phyloP scores from a whole-genome alignment of 106 monocot species.

The Posidonia australis region DNA sequence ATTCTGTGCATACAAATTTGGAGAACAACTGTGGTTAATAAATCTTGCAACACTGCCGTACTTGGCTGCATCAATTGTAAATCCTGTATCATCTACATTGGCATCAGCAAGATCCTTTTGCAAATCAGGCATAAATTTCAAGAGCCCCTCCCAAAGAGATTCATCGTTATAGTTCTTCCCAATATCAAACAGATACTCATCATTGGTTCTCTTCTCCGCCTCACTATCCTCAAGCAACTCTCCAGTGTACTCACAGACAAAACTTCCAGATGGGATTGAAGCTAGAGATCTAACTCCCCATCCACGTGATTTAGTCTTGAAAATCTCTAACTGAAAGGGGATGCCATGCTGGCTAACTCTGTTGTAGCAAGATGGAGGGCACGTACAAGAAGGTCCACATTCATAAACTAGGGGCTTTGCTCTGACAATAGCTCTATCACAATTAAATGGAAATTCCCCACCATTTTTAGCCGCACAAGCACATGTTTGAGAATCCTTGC shows the following conservation, averaged over 20 bases:
- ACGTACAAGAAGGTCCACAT: constrained; percentile 71
- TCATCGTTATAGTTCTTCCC: constrained; percentile 56
- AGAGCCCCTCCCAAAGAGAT: constrained; percentile 41
- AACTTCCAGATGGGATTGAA: constrained; percentile 60
- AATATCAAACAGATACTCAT: constrained; percentile 67
- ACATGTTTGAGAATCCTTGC: constrained; percentile 46
- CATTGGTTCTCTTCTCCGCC: constrained; percentile 42
- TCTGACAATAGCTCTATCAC: constrained; percentile 32
- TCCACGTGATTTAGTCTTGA: constrained; percentile 63
- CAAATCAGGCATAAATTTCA: constrained; percentile 3
- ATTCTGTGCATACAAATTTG: constrained; percentile 70
- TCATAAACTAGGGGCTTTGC: constrained; percentile 64
- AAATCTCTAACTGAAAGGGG: constrained; percentile 45
- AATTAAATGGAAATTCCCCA: constrained; percentile 68
- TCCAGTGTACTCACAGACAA: constrained; percentile 63
- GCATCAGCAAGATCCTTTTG: constrained; percentile 8
- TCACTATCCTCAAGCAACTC: constrained; percentile 59
- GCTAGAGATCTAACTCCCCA: constrained; percentile 60
- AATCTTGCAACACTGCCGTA: constrained; percentile 60
- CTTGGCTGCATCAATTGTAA: constrained; percentile 53
- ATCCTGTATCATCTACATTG: constrained; percentile 19
- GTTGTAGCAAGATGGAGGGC: constrained; percentile 67
- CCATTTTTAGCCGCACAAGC: constrained; percentile 70
- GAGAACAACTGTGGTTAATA: constrained; percentile 61
- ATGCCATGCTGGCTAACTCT: constrained; percentile 75